Evolutionary conservation across 345 rosid genomes (phyloP).

Genomic region (Durio zibethinus): DNA sequence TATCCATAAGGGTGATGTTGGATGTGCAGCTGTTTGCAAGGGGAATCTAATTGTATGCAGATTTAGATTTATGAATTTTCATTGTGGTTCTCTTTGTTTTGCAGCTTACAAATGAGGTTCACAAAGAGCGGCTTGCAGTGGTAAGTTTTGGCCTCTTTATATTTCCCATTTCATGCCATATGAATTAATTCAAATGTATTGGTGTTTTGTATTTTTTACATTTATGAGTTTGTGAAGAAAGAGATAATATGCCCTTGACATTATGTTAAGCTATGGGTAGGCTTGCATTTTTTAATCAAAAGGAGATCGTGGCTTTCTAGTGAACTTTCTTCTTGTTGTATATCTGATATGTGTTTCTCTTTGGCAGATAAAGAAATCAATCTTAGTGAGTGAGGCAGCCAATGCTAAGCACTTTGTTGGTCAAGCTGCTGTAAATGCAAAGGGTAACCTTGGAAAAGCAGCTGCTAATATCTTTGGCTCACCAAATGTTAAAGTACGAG

Average conservation of each 20-base stretch:
- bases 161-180: neutral
- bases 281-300: neutral
- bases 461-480: slow-evolving; percentile 52
- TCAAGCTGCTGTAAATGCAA: slow-evolving; percentile 51
- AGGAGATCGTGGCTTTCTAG: neutral
- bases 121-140: slow-evolving; percentile 81
- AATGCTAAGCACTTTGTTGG: slow-evolving; percentile 45
- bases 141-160: slow-evolving; percentile 43
- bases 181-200: slow-evolving; percentile 1
- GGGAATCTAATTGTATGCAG: neutral
- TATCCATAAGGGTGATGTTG: neutral
- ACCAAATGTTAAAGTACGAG: slow-evolving; percentile 46
- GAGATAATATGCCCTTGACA: neutral
- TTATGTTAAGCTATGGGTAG: slow-evolving; percentile 8
- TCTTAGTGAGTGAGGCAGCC: slow-evolving; percentile 46
- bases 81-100: slow-evolving; percentile 2
- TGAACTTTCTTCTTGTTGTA: neutral
- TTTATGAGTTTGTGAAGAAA: neutral
- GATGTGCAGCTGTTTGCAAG: neutral
- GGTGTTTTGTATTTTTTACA: neutral
- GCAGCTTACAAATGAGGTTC: slow-evolving; percentile 74
- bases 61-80: neutral
- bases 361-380: slow-evolving; percentile 75
- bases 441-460: slow-evolving; percentile 57
- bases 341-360: neutral